These are phyloP conservation scores for Beauveria caledonica DNA, from an alignment of 2,329 filamentous ascomycete species.

Conservation along the genomic window DNA sequence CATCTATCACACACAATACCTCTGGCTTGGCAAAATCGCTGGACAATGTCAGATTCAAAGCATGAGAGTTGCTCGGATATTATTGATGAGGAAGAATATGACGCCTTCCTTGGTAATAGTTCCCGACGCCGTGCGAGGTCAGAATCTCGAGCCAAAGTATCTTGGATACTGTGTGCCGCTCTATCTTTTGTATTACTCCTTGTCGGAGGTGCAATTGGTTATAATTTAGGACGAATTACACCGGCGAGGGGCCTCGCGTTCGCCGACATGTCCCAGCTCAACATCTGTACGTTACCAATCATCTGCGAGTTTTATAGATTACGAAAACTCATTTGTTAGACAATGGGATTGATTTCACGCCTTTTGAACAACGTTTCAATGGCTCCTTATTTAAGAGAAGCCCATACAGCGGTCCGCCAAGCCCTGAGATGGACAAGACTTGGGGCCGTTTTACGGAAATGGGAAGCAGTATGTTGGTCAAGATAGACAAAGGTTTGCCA, in stretches of 20 bases:
- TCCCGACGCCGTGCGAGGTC: background rate
- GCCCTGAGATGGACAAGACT: background rate
- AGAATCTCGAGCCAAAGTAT: background rate
- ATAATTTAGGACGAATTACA: background rate
- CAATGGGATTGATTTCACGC: background rate
- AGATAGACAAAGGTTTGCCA: background rate
- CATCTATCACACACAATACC: background rate
- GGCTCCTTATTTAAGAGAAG: background rate
- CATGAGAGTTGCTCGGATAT: background rate
- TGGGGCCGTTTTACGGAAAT: background rate
- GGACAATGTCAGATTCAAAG: background rate
- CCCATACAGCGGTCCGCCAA: background rate
- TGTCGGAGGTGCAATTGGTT: background rate
- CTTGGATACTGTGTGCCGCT: background rate
- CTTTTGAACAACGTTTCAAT: background rate
- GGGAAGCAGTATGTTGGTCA: background rate
- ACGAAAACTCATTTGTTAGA: background rate
- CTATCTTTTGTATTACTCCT: background rate
- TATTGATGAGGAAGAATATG: background rate
- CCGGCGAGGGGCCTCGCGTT: background rate
- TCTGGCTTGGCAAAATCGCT: background rate
- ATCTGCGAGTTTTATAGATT: background rate
- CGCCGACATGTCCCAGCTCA: background rate
- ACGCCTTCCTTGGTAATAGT: background rate
- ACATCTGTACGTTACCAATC: background rate